A percentile compares a stretch with the other conserved stretches of the same genome.
Conservation (phyloP, 306 rosid genomes). For the Argentina anserina region DNA sequence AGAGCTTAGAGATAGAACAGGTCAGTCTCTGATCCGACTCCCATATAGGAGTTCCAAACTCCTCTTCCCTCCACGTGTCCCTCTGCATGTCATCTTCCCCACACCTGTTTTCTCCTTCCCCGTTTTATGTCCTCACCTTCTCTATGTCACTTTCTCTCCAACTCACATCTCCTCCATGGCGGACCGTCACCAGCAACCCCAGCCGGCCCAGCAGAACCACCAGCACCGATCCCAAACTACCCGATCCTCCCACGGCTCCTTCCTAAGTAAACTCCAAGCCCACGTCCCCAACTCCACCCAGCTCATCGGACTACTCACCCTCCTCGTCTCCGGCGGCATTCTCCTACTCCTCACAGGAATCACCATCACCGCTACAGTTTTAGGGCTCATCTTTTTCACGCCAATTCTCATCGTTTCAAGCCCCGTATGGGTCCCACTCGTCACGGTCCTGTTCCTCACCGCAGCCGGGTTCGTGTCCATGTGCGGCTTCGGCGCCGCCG, state of each 20-base stretch:
- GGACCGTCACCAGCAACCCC: constrained; percentile 29
- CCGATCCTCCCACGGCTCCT: constrained; percentile 2
- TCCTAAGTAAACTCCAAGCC: constrained; percentile 39
- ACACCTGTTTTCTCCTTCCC: constrained; percentile 25
- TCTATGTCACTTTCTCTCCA: not conserved
- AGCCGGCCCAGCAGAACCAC: not conserved
- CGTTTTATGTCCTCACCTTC: not conserved
- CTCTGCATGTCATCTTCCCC: constrained; percentile 39
- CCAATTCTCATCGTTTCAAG: constrained; percentile 55
- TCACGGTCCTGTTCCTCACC: constrained; percentile 24
- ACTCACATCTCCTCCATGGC: constrained; percentile 43
- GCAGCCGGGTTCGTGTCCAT: constrained; percentile 40
- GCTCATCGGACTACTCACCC: constrained; percentile 44
- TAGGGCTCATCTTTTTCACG: constrained; percentile 40
- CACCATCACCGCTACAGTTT: constrained; percentile 33
- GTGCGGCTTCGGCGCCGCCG: constrained; percentile 35
- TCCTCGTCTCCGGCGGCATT: constrained; percentile 47
- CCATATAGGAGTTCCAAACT: not conserved
- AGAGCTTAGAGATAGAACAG: constrained; percentile 11
- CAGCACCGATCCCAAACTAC: constrained; percentile 20
- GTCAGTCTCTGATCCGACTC: constrained; percentile 22
- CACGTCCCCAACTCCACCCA: constrained; percentile 56
- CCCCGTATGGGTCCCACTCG: constrained; percentile 75
- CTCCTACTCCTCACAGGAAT: constrained; percentile 57
- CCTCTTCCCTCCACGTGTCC: constrained; percentile 42